Evolutionary conservation across 352 stramenopile genomes (phyloP).

Genomic region (Pelagophyceae sp.): DNA sequence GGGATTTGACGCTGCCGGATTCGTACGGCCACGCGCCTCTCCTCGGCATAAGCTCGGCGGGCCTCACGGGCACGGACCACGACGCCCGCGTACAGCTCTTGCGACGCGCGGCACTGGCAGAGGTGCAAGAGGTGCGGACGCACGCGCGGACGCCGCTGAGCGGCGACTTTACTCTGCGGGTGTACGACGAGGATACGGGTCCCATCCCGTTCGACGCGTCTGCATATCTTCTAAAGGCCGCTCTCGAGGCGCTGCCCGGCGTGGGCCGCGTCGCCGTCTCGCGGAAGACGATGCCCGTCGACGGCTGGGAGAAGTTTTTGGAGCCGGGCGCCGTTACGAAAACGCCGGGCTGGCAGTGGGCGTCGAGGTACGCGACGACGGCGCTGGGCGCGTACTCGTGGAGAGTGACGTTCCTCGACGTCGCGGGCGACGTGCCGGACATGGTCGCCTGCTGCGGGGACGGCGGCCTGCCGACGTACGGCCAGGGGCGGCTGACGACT

Average conservation of each 20-base stretch:
- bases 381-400: constrained; percentile 48
- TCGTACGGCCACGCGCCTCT: background rate
- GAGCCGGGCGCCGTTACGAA: background rate
- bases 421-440: constrained; percentile 47
- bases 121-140: constrained; percentile 46
- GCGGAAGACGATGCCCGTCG: background rate
- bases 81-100: constrained; percentile 5
- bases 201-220: constrained; percentile 50
- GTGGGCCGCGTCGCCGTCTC: constrained; percentile 21
- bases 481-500: constrained; percentile 47
- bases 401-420: constrained; percentile 51
- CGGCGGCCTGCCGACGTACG: constrained; percentile 46
- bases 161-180: constrained; percentile 41
- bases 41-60: constrained; percentile 20
- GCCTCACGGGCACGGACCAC: constrained; percentile 17
- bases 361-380: constrained; percentile 22
- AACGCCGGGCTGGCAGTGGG: constrained; percentile 39
- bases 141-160: constrained; percentile 44
- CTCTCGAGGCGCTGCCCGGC: constrained; percentile 47
- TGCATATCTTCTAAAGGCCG: constrained; percentile 39
- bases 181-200: constrained; percentile 37
- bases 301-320: background rate
- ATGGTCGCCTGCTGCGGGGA: constrained; percentile 44
- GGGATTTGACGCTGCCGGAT: background rate
- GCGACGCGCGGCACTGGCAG: constrained; percentile 19